Conservation (phyloP, 1,139 yeast species). For the Suhomyces anneliseae region DNA sequence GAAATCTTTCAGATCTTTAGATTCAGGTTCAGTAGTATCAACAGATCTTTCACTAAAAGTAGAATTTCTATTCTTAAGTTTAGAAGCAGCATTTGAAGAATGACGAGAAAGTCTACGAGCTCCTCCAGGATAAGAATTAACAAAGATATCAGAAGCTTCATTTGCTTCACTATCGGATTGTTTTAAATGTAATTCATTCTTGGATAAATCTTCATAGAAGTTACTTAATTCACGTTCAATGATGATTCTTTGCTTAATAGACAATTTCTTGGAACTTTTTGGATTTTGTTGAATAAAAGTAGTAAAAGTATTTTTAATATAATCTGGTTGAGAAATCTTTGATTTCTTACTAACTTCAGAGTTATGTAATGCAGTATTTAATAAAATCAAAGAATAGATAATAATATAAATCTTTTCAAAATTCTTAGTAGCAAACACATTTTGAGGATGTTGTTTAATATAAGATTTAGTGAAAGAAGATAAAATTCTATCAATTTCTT, state of each 20-base stretch:
- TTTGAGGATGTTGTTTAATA: conserved; percentile 51
- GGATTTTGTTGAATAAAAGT: conserved; percentile 40
- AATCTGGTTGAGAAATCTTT: conserved; percentile 48
- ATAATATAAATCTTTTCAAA: conserved; percentile 70
- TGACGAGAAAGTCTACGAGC: conserved; percentile 17
- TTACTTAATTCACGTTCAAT: conserved; percentile 46
- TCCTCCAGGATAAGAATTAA: conserved; percentile 1
- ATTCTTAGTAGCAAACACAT: conserved; percentile 51
- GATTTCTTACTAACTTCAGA: conserved; percentile 42
- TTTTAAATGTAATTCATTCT: conserved; percentile 43
- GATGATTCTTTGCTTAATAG: conserved; percentile 40
- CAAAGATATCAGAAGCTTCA: conserved; percentile 1
- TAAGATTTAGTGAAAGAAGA: conserved; percentile 71
- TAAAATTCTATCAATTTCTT: conserved; percentile 73
- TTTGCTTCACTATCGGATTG: conserved; percentile 18
- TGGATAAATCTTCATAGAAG: conserved; percentile 43
- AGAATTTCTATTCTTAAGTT: conserved; percentile 10
- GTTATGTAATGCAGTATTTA: conserved; percentile 71
- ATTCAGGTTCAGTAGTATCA: conserved; percentile 4
- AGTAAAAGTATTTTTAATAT: conserved; percentile 55
- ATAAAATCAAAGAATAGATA: conserved; percentile 68
- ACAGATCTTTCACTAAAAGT: conserved; percentile 9
- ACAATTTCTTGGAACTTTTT: conserved; percentile 28
- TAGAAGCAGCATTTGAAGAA: conserved; percentile 4
- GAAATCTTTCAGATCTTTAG: conserved; percentile 8